Conservation (phyloP, 371 early-diverging fungal genomes). For the Chytridium lagenaria region DNA sequence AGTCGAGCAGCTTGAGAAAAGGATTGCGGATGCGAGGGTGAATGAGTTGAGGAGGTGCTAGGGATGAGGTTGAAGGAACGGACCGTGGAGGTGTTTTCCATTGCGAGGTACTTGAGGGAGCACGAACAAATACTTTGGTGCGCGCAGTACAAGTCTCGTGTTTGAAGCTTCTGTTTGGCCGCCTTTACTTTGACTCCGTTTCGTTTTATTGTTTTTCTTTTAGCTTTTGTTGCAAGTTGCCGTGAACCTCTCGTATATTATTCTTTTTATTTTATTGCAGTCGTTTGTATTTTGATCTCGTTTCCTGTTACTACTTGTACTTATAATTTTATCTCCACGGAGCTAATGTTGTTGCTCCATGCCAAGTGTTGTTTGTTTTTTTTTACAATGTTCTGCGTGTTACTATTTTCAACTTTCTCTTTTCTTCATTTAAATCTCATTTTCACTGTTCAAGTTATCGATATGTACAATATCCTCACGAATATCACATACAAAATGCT, state of each 20-base stretch:
- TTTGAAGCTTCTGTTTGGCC: not conserved
- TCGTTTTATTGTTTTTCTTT: conserved; percentile 8
- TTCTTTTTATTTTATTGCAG: too few relatives aligned
- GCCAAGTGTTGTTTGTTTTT: not conserved
- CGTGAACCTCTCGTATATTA: too few relatives aligned
- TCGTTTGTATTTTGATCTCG: not conserved
- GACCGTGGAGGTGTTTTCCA: conserved; percentile 40
- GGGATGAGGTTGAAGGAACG: conserved; percentile 41
- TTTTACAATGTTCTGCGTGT: too few relatives aligned
- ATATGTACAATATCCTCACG: too few relatives aligned
- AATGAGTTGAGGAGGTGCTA: conserved; percentile 32
- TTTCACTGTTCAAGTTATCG: too few relatives aligned
- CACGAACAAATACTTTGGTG: conserved; percentile 50
- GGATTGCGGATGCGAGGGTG: conserved; percentile 37
- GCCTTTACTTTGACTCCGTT: not conserved
- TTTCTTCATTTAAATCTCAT: too few relatives aligned
- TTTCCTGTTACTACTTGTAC: too few relatives aligned
- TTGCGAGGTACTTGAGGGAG: conserved; percentile 46
- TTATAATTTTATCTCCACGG: too few relatives aligned
- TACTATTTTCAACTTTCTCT: too few relatives aligned
- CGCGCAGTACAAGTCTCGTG: conserved; percentile 15
- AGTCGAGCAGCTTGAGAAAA: conserved; percentile 20
- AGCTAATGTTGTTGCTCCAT: too few relatives aligned
- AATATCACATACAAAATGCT: too few relatives aligned
- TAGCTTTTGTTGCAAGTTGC: not conserved